Evolutionary conservation across 371 early-diverging fungal genomes (phyloP), one percentile per base, ranked within the genome.

Genomic region (Rhizopus arrhizus): DNA sequence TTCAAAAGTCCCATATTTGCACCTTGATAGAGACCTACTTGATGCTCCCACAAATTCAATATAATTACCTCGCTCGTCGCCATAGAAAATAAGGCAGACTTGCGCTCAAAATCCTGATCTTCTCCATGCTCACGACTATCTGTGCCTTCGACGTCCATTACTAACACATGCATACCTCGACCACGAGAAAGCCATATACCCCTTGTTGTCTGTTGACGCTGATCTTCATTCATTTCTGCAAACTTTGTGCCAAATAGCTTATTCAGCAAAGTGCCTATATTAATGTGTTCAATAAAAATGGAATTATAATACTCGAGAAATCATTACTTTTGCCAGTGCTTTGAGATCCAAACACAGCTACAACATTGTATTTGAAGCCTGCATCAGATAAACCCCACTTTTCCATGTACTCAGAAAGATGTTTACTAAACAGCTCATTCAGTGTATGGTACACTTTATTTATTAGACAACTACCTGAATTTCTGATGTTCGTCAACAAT

Each of bases 1-100:
- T 95, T 96, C 42, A 99, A 81, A 52, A 99, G 79, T n/a, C 96
- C 97, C 95, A 99, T 95, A 73, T 98, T 99, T 32, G 99, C 99
- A 40, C 98, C 98, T 70, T 97, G 93, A 82, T 98, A 99, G 38
- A 99, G 84, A 41, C 98, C 99, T 13, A 99, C 97, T 78, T 90
- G 91, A 70, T 95, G 89, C 66, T 99, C 99, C 96, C 97, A 99
- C 77, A 98, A 81, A 76, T 99, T 99, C 58, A 99, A 83, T 61
- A 99, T 90, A 48, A 99, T 85, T 33, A 97, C 97, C 75, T 98
- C 95, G 47, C 94, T 82, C 9, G 94, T 92, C 2, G 99, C 96
- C 68, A 99, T 82, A 16, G 98, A 94, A 71, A 99, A 99, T 54
- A 99, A 81, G 15, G 98, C 96, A 56, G 93, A 93, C 78, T 96